phyloP scores from a whole-genome alignment of 2,329 filamentous ascomycete species.

The Akanthomyces dipterigenus region DNA sequence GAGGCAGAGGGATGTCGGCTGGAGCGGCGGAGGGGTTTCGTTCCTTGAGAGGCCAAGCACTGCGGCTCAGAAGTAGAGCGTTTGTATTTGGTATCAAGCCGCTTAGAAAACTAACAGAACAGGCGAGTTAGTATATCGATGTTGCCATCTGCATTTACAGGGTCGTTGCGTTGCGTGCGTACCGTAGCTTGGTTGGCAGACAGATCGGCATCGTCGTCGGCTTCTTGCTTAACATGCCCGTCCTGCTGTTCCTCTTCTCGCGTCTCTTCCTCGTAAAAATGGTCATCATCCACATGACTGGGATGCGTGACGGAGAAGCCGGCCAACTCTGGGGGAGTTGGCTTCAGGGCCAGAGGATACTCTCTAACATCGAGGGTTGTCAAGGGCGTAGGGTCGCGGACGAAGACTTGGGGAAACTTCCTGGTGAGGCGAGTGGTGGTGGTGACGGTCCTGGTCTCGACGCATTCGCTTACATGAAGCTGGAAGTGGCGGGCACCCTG shows the following conservation, averaged over 20 bases:
- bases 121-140: background rate
- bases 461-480: constrained; percentile 56
- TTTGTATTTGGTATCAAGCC: background rate
- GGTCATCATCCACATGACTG: background rate
- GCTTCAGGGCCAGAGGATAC: constrained; percentile 78
- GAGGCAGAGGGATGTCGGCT: constrained; percentile 27
- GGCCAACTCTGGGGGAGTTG: constrained; percentile 72
- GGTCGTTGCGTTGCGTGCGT: background rate
- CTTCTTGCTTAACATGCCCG: constrained; percentile 16
- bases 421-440: constrained; percentile 86
- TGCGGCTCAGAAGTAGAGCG: background rate
- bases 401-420: constrained; percentile 77
- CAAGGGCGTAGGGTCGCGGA: constrained; percentile 65
- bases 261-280: constrained; percentile 6
- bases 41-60: background rate
- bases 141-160: background rate
- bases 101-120: background rate
- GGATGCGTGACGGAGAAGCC: constrained; percentile 53
- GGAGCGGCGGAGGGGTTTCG: constrained; percentile 17
- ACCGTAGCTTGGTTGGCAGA: background rate
- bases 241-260: constrained; percentile 21
- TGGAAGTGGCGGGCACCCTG: constrained; percentile 36
- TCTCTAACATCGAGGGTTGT: constrained; percentile 75
- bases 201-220: constrained; percentile 4
- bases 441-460: constrained; percentile 68